These are phyloP conservation scores for Cucumis hystrix DNA, from an alignment of 306 rosid genomes.

Conservation along the genomic window DNA sequence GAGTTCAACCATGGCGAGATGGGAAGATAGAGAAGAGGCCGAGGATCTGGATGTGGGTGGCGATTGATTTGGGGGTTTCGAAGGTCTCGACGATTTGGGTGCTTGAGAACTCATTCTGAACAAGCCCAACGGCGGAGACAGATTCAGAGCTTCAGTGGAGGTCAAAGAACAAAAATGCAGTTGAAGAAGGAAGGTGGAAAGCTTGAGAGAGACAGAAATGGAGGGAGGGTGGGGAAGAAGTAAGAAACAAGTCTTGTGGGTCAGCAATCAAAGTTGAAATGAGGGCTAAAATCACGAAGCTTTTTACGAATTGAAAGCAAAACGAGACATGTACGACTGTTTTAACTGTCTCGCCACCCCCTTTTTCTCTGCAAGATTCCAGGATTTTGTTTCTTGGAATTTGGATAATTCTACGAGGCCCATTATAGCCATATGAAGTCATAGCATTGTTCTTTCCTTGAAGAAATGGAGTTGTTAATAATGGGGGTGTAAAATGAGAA, in stretches of 20 bases:
- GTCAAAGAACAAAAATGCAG: neutral
- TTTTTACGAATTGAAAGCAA: conserved; percentile 1
- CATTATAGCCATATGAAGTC: neutral
- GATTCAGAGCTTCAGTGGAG: neutral
- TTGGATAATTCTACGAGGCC: neutral
- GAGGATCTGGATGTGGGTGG: conserved; percentile 39
- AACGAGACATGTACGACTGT: conserved; percentile 10
- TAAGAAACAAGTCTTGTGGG: conserved; percentile 24
- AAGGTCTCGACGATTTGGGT: conserved; percentile 34
- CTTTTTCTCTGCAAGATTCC: neutral
- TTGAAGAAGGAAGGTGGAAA: neutral
- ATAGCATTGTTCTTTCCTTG: neutral
- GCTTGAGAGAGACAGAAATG: neutral
- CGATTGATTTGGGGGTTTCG: conserved; percentile 38
- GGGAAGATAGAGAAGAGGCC: conserved; percentile 42
- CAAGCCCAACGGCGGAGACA: neutral
- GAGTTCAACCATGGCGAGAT: conserved; percentile 85
- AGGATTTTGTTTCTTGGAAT: neutral
- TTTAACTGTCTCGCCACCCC: neutral
- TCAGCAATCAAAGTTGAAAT: conserved; percentile 3
- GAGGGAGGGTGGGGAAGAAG: conserved; percentile 21
- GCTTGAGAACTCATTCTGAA: conserved; percentile 35
- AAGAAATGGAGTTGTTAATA: neutral
- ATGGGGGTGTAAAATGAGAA: no score
- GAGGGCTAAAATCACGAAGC: conserved; percentile 16